phyloP scores from a whole-genome alignment of 2,329 filamentous ascomycete species.

The Verticillium alfalfae region DNA sequence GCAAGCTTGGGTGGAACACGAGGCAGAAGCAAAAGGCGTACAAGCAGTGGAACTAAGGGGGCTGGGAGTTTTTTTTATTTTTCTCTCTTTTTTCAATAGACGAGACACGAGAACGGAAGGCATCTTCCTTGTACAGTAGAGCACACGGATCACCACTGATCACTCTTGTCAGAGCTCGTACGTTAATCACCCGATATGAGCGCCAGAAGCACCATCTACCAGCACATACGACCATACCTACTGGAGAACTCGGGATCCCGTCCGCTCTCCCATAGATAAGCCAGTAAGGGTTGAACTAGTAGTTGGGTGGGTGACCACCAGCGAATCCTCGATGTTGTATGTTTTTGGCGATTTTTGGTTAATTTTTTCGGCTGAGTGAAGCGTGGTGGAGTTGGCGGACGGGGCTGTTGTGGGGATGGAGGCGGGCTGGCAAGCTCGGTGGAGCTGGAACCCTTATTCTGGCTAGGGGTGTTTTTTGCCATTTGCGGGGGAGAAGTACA shows the following conservation, averaged over 20 bases:
- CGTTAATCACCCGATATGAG: neutral
- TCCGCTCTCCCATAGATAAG: no score
- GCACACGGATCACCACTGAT: neutral
- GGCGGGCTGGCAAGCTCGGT: no score
- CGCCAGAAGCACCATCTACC: neutral
- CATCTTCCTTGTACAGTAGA: neutral
- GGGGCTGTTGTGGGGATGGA: no score
- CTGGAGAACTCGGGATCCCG: neutral
- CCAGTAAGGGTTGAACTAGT: no score
- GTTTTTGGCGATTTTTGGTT: no score
- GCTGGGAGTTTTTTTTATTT: neutral
- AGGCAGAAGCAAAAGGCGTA: constrained; percentile 65
- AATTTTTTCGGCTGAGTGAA: no score
- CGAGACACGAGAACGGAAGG: neutral
- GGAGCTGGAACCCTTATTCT: no score
- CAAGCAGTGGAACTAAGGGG: neutral
- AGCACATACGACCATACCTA: neutral
- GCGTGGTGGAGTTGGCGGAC: no score
- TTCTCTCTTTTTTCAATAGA: neutral
- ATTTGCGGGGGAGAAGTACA: no score
- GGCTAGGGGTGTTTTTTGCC: no score
- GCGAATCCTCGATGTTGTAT: no score
- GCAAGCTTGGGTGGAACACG: constrained; percentile 78
- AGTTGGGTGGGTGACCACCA: neutral
- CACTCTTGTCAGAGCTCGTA: neutral